Conservation (phyloP, 805 yeast genomes). For the Ogataea nonfermentans region DNA sequence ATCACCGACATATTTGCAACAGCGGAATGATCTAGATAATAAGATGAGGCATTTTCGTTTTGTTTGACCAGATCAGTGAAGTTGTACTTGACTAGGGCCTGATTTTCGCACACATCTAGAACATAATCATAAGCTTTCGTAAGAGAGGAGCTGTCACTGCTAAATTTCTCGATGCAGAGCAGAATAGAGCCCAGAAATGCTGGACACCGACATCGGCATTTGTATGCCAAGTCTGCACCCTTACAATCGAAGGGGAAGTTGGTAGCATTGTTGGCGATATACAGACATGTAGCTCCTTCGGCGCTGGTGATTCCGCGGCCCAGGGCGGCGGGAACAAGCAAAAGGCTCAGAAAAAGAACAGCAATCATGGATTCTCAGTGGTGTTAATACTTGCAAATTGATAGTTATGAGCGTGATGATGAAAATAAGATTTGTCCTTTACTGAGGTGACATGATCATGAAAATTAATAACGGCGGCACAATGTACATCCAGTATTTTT, state of each 20-base stretch:
- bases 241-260: slow-evolving; percentile 35
- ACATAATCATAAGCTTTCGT: slow-evolving; percentile 34
- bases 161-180: slow-evolving; percentile 33
- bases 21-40: slow-evolving; percentile 17
- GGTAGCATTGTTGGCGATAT: slow-evolving; percentile 34
- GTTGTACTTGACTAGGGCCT: slow-evolving; percentile 30
- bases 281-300: slow-evolving; percentile 38
- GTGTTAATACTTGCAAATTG: not conserved
- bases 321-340: slow-evolving; percentile 5
- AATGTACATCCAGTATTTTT: slow-evolving; percentile 61
- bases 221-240: slow-evolving; percentile 34
- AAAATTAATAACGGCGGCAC: slow-evolving; percentile 48
- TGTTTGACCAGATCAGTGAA: slow-evolving; percentile 29
- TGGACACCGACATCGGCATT: slow-evolving; percentile 35
- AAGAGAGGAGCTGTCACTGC: slow-evolving; percentile 28
- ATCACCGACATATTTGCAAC: slow-evolving; percentile 18
- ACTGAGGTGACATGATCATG: slow-evolving; percentile 27
- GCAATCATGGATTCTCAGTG: not conserved
- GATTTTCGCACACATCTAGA: slow-evolving; percentile 35
- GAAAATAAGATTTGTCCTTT: not conserved
- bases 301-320: slow-evolving; percentile 34
- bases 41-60: slow-evolving; percentile 30
- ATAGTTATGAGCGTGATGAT: not conserved
- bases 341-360: not conserved
- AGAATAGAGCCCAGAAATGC: slow-evolving; percentile 37